Conservation (phyloP, 1,284 basidiomycete species). For the Earliella scabrosa region DNA sequence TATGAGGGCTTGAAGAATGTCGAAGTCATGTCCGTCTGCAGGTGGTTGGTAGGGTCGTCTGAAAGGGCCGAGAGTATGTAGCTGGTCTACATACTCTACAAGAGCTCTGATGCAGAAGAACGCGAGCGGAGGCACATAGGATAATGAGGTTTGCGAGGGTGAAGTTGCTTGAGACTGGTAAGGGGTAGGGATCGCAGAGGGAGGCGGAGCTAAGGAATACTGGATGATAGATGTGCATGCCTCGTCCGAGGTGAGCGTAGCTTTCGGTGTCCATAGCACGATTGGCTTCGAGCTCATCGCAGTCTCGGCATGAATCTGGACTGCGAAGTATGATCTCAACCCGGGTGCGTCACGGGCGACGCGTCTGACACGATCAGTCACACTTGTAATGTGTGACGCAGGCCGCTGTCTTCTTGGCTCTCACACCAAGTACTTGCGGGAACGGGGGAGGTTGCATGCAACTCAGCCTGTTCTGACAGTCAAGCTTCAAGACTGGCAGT, state of each 20-base stretch:
- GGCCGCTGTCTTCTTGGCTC: too few relatives aligned
- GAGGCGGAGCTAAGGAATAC: slow-evolving; percentile 31
- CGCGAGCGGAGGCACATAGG: slow-evolving; percentile 43
- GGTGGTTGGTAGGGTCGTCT: slow-evolving; percentile 36
- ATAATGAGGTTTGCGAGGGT: slow-evolving; percentile 4
- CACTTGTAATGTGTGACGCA: not conserved
- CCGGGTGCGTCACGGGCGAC: not conserved
- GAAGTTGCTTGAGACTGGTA: slow-evolving; percentile 29
- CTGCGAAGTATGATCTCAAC: not conserved
- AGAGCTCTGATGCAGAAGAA: slow-evolving; percentile 45
- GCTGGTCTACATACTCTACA: slow-evolving; percentile 40
- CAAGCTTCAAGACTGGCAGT: too few relatives aligned
- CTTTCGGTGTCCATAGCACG: slow-evolving; percentile 31
- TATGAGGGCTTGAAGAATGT: slow-evolving; percentile 44
- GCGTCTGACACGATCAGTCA: not conserved
- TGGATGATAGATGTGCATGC: slow-evolving; percentile 41
- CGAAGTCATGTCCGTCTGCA: slow-evolving; percentile 27
- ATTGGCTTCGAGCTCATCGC: slow-evolving; percentile 28
- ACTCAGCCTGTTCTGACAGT: too few relatives aligned
- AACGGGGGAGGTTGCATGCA: too few relatives aligned
- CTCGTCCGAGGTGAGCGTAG: slow-evolving; percentile 36
- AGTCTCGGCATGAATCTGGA: not conserved
- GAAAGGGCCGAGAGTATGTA: slow-evolving; percentile 36
- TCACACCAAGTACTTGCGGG: too few relatives aligned
- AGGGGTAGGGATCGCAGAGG: slow-evolving; percentile 27